phyloP scores from a whole-genome alignment of 345 rosid genomes.

The Alliaria petiolata region DNA sequence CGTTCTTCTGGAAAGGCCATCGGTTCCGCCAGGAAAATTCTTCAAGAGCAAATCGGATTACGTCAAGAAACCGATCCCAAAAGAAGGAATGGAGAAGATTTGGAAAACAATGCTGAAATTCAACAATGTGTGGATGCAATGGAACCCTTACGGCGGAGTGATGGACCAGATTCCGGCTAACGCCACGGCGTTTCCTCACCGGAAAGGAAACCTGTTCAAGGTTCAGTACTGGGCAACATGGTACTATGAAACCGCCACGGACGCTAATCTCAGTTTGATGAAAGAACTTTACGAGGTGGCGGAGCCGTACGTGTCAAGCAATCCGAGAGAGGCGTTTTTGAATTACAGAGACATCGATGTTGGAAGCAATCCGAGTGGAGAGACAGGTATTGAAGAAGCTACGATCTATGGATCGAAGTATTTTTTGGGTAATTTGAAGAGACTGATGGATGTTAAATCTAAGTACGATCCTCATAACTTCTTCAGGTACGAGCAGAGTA shows the following conservation, averaged over 20 bases:
- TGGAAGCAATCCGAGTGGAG: background rate
- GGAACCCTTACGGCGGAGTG: slow-evolving; percentile 49
- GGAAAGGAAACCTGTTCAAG: slow-evolving; percentile 40
- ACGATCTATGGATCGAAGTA: slow-evolving; percentile 35
- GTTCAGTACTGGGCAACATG: slow-evolving; percentile 29
- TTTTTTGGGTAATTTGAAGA: slow-evolving; percentile 27
- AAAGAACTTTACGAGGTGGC: slow-evolving; percentile 29
- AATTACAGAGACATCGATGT: slow-evolving; percentile 30
- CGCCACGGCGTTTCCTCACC: slow-evolving; percentile 45
- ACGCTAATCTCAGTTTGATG: slow-evolving; percentile 12
- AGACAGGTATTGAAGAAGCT: slow-evolving; percentile 6
- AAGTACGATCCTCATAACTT: slow-evolving; percentile 34
- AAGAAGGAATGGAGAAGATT: slow-evolving; percentile 14
- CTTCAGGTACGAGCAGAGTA: slow-evolving; percentile 32
- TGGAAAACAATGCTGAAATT: slow-evolving; percentile 33
- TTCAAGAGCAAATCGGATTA: slow-evolving; percentile 41
- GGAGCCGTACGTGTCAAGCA: slow-evolving; percentile 38
- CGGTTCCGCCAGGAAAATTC: background rate
- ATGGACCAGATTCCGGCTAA: slow-evolving; percentile 37
- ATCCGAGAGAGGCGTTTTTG: slow-evolving; percentile 35
- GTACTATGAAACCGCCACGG: slow-evolving; percentile 6
- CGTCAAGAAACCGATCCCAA: slow-evolving; percentile 26
- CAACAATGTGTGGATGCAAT: slow-evolving; percentile 22
- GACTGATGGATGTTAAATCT: slow-evolving; percentile 29
- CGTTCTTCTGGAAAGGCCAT: slow-evolving; percentile 18